Base-by-base conservation (phyloP, 352 stramenopile genomes). In the Phytopythium mirpurense region DNA sequence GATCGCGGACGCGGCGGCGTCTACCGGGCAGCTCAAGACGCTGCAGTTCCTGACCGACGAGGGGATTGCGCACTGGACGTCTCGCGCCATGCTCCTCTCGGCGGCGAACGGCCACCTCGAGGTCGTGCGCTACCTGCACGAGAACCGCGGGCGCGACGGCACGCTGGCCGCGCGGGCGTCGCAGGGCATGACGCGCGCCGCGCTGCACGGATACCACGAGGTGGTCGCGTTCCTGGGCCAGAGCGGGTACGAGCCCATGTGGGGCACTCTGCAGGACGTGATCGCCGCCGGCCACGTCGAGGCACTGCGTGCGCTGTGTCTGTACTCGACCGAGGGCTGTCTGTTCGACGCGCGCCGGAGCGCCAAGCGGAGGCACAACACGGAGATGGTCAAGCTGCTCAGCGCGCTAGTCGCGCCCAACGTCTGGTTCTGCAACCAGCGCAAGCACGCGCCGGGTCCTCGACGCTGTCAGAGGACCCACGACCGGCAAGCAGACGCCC, bases 31-130 rank as follows among this genome's bases (percentile, higher is more conserved):
- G 56, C 53, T 76, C 1, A 37, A 70, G 5, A 43, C 82, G n/a
- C 51, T 86, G 16, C 54, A 57, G 45, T 84, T 68, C 53, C 59
- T 86, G 0, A 54, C 81, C 10, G 58, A 74, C 7, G 49, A 81
- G 42, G 59, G 71, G 0, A 32, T 34, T 8, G 68, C 83, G 47
- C 63, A 72, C 1, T 77, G 68, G 31, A 74, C 66, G 16, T 57
- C 52, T 1, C 61, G 59, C 14, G 73, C 76, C 11, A 61, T 85
- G 56, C 66, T 80, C 41, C 50, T 78, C 35, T 72, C 77, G 7
- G 77, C 74, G 18, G 70, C 67, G n/a, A 74, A 82, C 44, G 74
- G 74, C 9, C 70, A 84, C 51, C 59, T 85, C 27, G 37, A 71
- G 2, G 60, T 85, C 11, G 65, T 85, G 19, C 55, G 63, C 29